Percentiles rank a stretch among this genome's conserved stretches.
Conservation (phyloP, 441 rosid species). For the Mallotus japonicus region DNA sequence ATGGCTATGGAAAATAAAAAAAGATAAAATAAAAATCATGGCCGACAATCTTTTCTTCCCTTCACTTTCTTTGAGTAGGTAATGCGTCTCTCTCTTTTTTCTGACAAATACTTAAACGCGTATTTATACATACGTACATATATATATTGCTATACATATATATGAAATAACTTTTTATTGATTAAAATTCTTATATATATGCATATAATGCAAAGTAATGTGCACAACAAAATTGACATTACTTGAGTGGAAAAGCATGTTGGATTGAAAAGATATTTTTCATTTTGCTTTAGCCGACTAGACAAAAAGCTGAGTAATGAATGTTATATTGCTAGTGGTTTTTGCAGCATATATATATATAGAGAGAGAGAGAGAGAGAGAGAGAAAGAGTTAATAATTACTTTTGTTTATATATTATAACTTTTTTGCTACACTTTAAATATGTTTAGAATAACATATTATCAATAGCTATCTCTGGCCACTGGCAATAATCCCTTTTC, state of each 20-base stretch:
- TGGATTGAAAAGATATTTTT: not conserved
- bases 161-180: no score
- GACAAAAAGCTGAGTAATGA: not conserved
- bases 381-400: not conserved
- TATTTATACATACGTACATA: not conserved
- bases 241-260: no score
- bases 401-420: not conserved
- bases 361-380: no score
- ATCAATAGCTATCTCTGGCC: no score
- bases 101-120: not conserved
- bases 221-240: not conserved
- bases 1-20: constrained; percentile 1
- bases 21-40: constrained; percentile 16
- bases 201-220: not conserved
- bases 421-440: not conserved
- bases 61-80: constrained; percentile 26
- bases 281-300: constrained; percentile 3
- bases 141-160: not conserved
- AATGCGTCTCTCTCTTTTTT: constrained; percentile 19
- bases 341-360: not conserved
- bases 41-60: constrained; percentile 38
- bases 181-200: no score
- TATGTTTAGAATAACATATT: no score
- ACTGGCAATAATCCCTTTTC: not conserved
- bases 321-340: not conserved